Conservation (phyloP, 2,329 filamentous ascomycete species). For the Ophiostoma australiae region DNA sequence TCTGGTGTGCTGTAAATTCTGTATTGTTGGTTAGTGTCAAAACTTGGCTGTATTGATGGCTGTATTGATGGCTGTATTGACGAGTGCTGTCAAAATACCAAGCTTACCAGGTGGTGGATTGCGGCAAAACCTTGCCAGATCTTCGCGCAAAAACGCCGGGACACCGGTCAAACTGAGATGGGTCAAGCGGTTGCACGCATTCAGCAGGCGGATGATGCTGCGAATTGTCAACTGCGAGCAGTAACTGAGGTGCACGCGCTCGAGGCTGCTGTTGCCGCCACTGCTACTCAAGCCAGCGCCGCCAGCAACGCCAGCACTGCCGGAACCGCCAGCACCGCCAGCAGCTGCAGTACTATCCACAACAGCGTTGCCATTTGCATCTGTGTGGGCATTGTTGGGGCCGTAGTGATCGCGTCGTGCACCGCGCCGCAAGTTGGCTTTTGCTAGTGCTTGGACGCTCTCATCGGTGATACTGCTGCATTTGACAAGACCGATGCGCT, state of each 20-base stretch:
- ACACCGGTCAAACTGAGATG: slow-evolving; percentile 94
- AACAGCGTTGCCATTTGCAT: slow-evolving; percentile 38
- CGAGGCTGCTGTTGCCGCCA: slow-evolving; percentile 57
- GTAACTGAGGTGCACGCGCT: slow-evolving; percentile 94
- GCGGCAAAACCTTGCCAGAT: slow-evolving; percentile 79
- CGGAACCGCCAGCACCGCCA: not conserved
- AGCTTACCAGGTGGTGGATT: slow-evolving; percentile 66
- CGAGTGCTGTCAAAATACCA: slow-evolving; percentile 27
- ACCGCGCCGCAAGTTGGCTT: slow-evolving; percentile 54
- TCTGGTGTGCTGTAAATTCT: slow-evolving; percentile 95
- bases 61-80: too few relatives aligned
- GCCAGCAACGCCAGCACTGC: slow-evolving; percentile 36
- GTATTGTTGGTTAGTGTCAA: slow-evolving; percentile 15
- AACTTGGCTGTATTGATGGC: too few relatives aligned
- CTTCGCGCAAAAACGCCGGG: slow-evolving; percentile 78
- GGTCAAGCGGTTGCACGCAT: slow-evolving; percentile 85
- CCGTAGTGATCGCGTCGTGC: slow-evolving; percentile 47
- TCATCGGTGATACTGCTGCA: slow-evolving; percentile 84
- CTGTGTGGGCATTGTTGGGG: slow-evolving; percentile 37
- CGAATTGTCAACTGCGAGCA: slow-evolving; percentile 78
- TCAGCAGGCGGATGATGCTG: slow-evolving; percentile 83
- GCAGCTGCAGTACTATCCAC: not conserved
- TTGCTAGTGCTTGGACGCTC: slow-evolving; percentile 79
- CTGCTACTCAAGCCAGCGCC: slow-evolving; percentile 42
- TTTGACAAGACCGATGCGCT: slow-evolving; percentile 92